Conservation (phyloP, 2,329 filamentous ascomycete genomes). For the Xylaria digitata region DNA sequence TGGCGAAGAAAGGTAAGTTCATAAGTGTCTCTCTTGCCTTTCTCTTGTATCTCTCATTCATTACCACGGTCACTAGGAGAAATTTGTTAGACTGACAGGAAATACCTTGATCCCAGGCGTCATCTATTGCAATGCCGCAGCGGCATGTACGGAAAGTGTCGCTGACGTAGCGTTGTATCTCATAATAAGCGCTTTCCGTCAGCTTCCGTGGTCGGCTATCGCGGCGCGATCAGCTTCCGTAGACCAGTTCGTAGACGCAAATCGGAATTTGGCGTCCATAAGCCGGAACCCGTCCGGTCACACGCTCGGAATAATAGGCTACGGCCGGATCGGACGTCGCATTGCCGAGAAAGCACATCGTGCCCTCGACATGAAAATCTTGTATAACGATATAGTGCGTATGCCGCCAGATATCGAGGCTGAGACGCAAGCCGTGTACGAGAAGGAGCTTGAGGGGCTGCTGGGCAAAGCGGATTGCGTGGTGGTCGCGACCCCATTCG, state of each 20-base stretch:
- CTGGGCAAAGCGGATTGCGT: constrained; percentile 51
- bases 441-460: constrained; percentile 45
- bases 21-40: neutral
- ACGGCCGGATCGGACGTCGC: constrained; percentile 60
- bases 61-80: neutral
- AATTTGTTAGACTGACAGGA: neutral
- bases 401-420: constrained; percentile 46
- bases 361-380: constrained; percentile 65
- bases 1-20: constrained; percentile 17
- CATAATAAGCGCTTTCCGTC: constrained; percentile 68
- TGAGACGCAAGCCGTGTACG: constrained; percentile 48
- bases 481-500: constrained; percentile 30
- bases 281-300: constrained; percentile 65
- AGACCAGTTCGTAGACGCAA: constrained; percentile 55
- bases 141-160: constrained; percentile 64
- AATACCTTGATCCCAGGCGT: constrained; percentile 51
- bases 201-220: constrained; percentile 65
- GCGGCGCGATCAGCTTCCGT: constrained; percentile 61
- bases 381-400: constrained; percentile 61
- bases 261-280: constrained; percentile 62
- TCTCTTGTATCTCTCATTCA: neutral
- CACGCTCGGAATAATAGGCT: constrained; percentile 63
- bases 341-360: constrained; percentile 59
- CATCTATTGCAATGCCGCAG: constrained; percentile 70
- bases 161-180: constrained; percentile 70